Conservation (phyloP, 2,329 filamentous ascomycete genomes). For the Paecilomyces niveus region DNA sequence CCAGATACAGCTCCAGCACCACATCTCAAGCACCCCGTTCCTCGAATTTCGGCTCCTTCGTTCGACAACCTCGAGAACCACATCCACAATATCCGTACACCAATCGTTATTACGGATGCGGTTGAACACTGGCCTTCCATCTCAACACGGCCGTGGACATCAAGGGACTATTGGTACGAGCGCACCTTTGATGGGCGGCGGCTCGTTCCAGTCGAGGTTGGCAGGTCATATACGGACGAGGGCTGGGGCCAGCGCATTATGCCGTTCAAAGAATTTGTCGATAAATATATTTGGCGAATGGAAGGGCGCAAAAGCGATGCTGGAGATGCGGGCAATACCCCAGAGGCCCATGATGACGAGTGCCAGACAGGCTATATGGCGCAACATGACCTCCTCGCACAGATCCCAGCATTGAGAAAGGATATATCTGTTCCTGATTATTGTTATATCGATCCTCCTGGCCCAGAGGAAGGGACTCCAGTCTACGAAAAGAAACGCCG, state of each 20-base stretch:
- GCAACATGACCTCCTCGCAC: slow-evolving; percentile 78
- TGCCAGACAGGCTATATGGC: slow-evolving; percentile 68
- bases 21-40: slow-evolving; percentile 29
- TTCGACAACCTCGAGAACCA: slow-evolving; percentile 57
- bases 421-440: slow-evolving; percentile 80
- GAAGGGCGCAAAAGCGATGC: background rate
- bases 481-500: slow-evolving; percentile 32
- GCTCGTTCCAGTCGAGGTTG: slow-evolving; percentile 79
- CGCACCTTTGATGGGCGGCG: slow-evolving; percentile 69
- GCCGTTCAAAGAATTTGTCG: slow-evolving; percentile 64
- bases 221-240: slow-evolving; percentile 77
- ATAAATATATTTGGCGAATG: slow-evolving; percentile 48
- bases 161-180: slow-evolving; percentile 64
- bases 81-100: slow-evolving; percentile 44
- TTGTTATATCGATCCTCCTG: slow-evolving; percentile 66
- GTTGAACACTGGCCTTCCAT: slow-evolving; percentile 71
- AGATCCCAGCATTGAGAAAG: slow-evolving; percentile 67
- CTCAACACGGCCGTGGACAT: slow-evolving; percentile 60
- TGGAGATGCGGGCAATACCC: background rate
- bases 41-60: slow-evolving; percentile 39
- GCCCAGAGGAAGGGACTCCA: slow-evolving; percentile 43
- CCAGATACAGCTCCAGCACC: slow-evolving; percentile 25
- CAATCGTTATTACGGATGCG: slow-evolving; percentile 63
- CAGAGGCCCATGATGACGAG: slow-evolving; percentile 9
- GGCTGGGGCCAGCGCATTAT: slow-evolving; percentile 80